These are phyloP conservation scores for Cutaneotrichosporon cyanovorans DNA, from an alignment of 1,284 basidiomycete species.

Conservation along the genomic window DNA sequence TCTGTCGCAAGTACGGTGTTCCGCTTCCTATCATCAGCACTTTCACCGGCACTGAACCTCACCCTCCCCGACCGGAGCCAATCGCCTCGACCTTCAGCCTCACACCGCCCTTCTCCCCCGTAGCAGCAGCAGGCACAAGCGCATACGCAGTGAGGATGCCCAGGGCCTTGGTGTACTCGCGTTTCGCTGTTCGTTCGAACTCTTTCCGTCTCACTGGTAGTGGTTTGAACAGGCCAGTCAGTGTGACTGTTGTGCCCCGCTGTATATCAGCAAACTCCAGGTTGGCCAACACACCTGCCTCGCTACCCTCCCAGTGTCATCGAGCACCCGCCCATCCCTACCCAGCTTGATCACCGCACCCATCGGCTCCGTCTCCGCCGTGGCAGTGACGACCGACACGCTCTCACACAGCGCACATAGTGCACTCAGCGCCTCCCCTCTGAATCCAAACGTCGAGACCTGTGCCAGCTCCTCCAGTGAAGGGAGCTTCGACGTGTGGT, in stretches of 20 bases:
- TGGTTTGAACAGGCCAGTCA: slow-evolving; percentile 68
- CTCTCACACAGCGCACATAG: slow-evolving; percentile 75
- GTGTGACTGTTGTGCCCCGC: slow-evolving; percentile 77
- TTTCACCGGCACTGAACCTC: slow-evolving; percentile 11
- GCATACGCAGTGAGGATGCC: slow-evolving; percentile 81
- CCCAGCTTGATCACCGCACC: slow-evolving; percentile 71
- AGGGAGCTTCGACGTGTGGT: slow-evolving; percentile 86
- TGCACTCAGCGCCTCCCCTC: slow-evolving; percentile 90
- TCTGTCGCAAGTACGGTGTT: slow-evolving; percentile 66
- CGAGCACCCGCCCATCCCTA: slow-evolving; percentile 54
- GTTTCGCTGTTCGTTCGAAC: slow-evolving; percentile 78
- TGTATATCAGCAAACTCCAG: slow-evolving; percentile 41
- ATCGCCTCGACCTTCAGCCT: slow-evolving; percentile 62
- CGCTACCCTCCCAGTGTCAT: slow-evolving; percentile 56
- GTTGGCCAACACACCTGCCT: slow-evolving; percentile 55
- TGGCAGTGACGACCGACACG: slow-evolving; percentile 67
- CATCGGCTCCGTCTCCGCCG: slow-evolving; percentile 61
- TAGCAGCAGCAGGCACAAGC: slow-evolving; percentile 59
- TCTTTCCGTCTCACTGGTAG: slow-evolving; percentile 90
- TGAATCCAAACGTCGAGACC: slow-evolving; percentile 85
- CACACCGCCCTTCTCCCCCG: slow-evolving; percentile 49
- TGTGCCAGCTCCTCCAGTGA: slow-evolving; percentile 66
- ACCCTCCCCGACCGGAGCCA: slow-evolving; percentile 59
- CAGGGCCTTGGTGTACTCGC: slow-evolving; percentile 82
- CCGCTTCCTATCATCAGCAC: slow-evolving; percentile 53